phyloP scores from a whole-genome alignment of 2,329 filamentous ascomycete genomes.

The Sporothrix pseudoabietina region DNA sequence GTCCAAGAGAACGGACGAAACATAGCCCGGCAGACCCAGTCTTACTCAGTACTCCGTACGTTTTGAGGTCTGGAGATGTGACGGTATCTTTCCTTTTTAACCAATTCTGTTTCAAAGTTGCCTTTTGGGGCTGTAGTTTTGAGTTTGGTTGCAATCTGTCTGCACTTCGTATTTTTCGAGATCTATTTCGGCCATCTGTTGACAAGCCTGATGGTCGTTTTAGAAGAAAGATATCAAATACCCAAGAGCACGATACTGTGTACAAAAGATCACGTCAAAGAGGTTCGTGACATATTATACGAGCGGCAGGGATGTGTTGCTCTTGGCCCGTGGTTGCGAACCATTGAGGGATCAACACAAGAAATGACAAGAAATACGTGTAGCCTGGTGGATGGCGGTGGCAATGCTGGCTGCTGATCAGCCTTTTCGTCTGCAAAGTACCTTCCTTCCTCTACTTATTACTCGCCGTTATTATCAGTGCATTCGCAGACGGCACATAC shows the following conservation, averaged over 20 bases:
- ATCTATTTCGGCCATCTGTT: neutral
- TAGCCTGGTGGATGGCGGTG: neutral
- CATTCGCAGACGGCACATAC: neutral
- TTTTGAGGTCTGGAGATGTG: neutral
- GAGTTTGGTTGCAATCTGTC: no score
- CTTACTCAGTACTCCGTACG: neutral
- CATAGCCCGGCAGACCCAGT: neutral
- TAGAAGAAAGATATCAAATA: no score
- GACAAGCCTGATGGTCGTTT: neutral
- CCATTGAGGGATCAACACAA: neutral
- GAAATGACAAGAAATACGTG: neutral
- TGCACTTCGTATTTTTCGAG: no score
- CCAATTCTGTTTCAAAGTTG: neutral
- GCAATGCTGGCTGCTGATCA: neutral
- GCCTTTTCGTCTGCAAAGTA: neutral
- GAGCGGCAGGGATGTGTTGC: neutral
- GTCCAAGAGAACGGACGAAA: constrained; percentile 7
- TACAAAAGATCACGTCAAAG: neutral
- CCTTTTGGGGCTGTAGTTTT: neutral
- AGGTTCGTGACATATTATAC: neutral
- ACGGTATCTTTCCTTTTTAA: neutral
- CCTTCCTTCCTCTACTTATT: neutral
- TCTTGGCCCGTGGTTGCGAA: neutral
- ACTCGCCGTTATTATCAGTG: neutral
- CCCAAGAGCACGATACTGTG: no score